Conservation (phyloP, 176 grass and related monocot species). For the maize (Zea mays) region Zm-B73-REFERENCE-NAM-5.0 NC_050097.1:2839501-2840000, state of each 20-base stretch:
- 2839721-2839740: not conserved
- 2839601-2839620: constrained; percentile 43
- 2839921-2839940: not conserved
- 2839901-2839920: no score
- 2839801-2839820: no score
- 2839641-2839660: constrained; percentile 25
- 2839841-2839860: not conserved
- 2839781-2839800: not conserved
- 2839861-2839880: no score
- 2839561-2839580: constrained; percentile 56
- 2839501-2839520: constrained; percentile 49
- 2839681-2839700: constrained; percentile 65
- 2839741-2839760: no score
- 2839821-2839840: not conserved
- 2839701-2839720: constrained; percentile 73
- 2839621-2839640: constrained; percentile 33
- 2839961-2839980: constrained; percentile 23
- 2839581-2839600: constrained; percentile 71
- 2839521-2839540: constrained; percentile 45
- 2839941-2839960: constrained; percentile 25
- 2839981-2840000: not conserved
- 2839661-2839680: constrained; percentile 55
- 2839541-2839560: constrained; percentile 58
- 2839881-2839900: not conserved
- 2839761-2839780: not conserved